Base-by-base conservation (phyloP, 129 eudicot species). In the Artemisia annua region DNA sequence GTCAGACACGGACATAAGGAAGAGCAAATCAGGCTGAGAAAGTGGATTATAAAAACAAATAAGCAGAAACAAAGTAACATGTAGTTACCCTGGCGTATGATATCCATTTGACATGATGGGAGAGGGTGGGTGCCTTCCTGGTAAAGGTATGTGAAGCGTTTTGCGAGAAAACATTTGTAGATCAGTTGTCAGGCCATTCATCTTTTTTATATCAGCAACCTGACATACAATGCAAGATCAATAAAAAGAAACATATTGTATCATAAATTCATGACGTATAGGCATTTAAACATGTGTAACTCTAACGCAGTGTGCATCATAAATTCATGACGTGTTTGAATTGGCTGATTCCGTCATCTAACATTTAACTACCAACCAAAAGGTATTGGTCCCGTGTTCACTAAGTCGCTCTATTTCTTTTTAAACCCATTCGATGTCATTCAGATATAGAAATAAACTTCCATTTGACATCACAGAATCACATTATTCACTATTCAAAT, bases 121-220 rank as follows among this genome's bases (percentile, higher is more conserved):
- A 52, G 97, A 87, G 35, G 97, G 97, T 10, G 97, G 97, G 73
- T 94, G 98, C 81, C 95, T 90, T 54, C 97, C 98, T 15, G 97
- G 96, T 54, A 86, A 83, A 26, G 98, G 98, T 84, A 94, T 94
- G 24, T 84, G 88, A 35, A 94, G 93, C 2, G 92, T 80, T 85
- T 88, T 90, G 66, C 85, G 91, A 72, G 91, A 91, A 87, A 94
- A 94, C 97, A 94, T 94, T 83, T 94, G 98, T 55, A 85, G 84
- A 78, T 94, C 98, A 5, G 98, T 80, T 53, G 87, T 87, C 78
- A 94, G 67, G 5, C 97, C 91, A 69, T 94, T 94, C 76, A 89
- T 64, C 89, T 65, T 90, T 79, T 90, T 90, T 15, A 94, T 75
- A 66, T 90, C 98, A 69, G 98, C 83, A 71, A 94, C 98, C 98